A percentile compares a stretch with the other conserved stretches of the same genome.
Conservation (phyloP, 106 monocot genomes). For the Posidonia australis region DNA sequence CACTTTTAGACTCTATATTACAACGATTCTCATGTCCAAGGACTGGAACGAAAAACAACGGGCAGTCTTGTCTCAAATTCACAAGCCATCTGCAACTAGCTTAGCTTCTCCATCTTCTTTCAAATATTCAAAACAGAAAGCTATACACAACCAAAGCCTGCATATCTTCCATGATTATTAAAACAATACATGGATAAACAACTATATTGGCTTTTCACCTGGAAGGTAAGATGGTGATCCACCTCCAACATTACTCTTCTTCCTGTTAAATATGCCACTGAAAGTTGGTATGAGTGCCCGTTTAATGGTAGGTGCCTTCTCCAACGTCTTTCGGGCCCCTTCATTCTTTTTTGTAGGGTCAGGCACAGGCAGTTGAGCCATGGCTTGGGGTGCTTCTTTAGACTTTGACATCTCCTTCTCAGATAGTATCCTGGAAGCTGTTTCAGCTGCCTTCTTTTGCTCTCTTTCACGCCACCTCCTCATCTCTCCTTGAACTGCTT, state of each 20-base stretch:
- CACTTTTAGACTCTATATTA: not conserved
- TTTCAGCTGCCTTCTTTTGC: conserved; percentile 17
- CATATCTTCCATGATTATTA: not conserved
- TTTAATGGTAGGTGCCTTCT: conserved; percentile 7
- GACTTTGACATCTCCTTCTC: not conserved
- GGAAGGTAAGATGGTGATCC: conserved; percentile 19
- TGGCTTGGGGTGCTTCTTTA: not conserved
- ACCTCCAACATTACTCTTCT: conserved; percentile 14
- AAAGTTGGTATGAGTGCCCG: conserved; percentile 19
- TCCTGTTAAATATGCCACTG: conserved; percentile 25
- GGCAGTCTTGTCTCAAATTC: not conserved
- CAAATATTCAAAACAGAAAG: not conserved
- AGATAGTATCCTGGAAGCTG: not conserved
- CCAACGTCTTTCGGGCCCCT: not conserved
- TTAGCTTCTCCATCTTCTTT: not conserved
- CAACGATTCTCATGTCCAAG: not conserved
- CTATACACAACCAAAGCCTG: not conserved
- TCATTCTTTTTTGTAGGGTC: not conserved
- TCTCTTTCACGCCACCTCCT: conserved; percentile 22
- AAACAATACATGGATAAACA: not conserved
- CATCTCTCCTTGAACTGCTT: conserved; percentile 15
- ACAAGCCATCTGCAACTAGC: not conserved
- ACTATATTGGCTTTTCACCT: conserved; percentile 19
- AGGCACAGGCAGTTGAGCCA: not conserved
- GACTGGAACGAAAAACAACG: not conserved